Conservation (phyloP, 148 eudicot genomes). For the Hydrangea macrophylla region DNA sequence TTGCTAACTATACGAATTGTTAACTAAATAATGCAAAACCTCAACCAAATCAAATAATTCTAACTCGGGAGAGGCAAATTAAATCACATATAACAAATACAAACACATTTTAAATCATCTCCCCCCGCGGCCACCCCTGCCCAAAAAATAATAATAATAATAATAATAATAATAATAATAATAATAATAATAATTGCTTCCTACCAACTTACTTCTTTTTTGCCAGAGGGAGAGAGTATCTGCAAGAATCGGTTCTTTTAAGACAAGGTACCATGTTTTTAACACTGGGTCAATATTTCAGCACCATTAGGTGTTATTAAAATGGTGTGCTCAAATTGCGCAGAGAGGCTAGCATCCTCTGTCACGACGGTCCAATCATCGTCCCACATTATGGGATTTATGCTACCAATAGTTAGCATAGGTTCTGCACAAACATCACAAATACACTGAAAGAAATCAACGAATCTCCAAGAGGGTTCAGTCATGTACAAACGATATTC, state of each 20-base stretch:
- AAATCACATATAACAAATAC: too few species aligned
- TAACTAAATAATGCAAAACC: too few species aligned
- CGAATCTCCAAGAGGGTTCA: not conserved
- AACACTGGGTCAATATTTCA: constrained; percentile 85
- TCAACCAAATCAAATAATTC: too few species aligned
- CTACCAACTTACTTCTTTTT: too few species aligned
- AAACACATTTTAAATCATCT: too few species aligned
- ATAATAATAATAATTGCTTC: too few species aligned
- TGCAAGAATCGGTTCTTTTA: constrained; percentile 6
- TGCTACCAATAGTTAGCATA: constrained; percentile 88
- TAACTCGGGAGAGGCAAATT: too few species aligned
- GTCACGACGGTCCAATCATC: constrained; percentile 96
- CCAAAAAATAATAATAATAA: too few species aligned
- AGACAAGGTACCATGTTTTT: constrained; percentile 4
- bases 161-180: too few species aligned
- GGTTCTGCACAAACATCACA: constrained; percentile 61
- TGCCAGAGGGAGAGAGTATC: too few species aligned
- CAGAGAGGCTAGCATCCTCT: constrained; percentile 88
- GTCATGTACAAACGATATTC: not conserved
- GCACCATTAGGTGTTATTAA: constrained; percentile 75
- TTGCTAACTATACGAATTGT: too few species aligned
- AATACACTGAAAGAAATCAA: not conserved
- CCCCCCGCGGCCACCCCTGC: too few species aligned
- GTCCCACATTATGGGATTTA: constrained; percentile 80
- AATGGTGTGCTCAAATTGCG: constrained; percentile 94